Evolutionary conservation across 2,329 filamentous ascomycete species (phyloP).

Genomic region (Fusarium pseudoanthophilum): DNA sequence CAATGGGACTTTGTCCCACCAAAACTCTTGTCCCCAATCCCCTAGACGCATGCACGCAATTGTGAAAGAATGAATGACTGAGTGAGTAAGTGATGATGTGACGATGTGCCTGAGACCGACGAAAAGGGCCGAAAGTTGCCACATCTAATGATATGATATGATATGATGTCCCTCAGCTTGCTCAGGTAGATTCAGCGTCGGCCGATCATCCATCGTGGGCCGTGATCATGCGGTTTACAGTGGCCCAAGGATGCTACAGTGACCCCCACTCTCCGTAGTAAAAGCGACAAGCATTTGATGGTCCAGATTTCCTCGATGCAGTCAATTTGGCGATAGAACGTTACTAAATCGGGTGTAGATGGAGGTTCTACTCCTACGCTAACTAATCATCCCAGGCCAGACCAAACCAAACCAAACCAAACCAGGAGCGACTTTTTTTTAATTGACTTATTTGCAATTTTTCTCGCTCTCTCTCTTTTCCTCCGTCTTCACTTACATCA

Average conservation of each 20-base stretch:
- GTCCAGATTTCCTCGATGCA: slow-evolving; percentile 11
- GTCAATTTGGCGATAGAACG: slow-evolving; percentile 27
- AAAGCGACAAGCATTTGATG: slow-evolving; percentile 19
- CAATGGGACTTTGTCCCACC: slow-evolving; percentile 16
- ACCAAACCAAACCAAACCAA: neutral
- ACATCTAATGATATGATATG: neutral
- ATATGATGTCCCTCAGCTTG: neutral
- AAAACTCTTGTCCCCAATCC: neutral
- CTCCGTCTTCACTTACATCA: neutral
- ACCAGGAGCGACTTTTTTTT: slow-evolving; percentile 23
- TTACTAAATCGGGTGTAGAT: slow-evolving; percentile 28
- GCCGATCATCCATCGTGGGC: slow-evolving; percentile 16
- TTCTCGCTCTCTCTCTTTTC: neutral
- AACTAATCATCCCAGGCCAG: slow-evolving; percentile 1
- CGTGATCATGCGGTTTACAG: slow-evolving; percentile 22
- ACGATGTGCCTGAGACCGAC: neutral
- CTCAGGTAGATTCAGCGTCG: neutral
- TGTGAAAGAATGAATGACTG: slow-evolving; percentile 5
- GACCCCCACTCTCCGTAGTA: slow-evolving; percentile 25
- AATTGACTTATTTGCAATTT: slow-evolving; percentile 8
- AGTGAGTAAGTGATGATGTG: neutral
- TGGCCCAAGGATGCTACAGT: neutral
- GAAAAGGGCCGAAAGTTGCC: slow-evolving; percentile 31
- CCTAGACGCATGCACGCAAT: neutral
- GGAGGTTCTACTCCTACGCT: slow-evolving; percentile 6